Percentiles rank a stretch among this genome's conserved stretches.
phyloP scores from a whole-genome alignment of 1,284 basidiomycete genomes.

The Ustilago curta region DNA sequence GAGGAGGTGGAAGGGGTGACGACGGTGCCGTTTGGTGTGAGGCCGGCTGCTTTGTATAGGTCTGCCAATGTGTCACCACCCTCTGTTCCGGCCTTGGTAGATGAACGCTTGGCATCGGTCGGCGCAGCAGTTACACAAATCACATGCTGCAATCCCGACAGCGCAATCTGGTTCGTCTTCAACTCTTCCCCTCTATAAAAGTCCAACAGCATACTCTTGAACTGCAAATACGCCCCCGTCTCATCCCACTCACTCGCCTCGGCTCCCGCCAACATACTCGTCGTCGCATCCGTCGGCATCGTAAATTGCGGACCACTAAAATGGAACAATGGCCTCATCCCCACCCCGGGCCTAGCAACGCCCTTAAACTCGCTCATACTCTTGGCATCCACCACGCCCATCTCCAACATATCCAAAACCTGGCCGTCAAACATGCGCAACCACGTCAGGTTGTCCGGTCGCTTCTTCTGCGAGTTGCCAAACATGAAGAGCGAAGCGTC shows the following conservation, averaged over 20 bases:
- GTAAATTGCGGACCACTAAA: slow-evolving; percentile 78
- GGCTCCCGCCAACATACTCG: slow-evolving; percentile 35
- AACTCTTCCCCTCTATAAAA: slow-evolving; percentile 83
- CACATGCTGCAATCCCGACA: slow-evolving; percentile 87
- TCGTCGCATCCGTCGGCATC: slow-evolving; percentile 66
- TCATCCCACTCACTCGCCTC: slow-evolving; percentile 50
- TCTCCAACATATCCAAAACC: slow-evolving; percentile 93
- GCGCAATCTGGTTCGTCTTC: slow-evolving; percentile 81
- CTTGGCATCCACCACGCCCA: slow-evolving; percentile 84
- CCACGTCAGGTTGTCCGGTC: slow-evolving; percentile 88
- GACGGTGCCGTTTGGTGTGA: slow-evolving; percentile 69
- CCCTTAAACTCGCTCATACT: slow-evolving; percentile 88
- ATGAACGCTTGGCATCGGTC: background rate
- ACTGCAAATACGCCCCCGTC: slow-evolving; percentile 67
- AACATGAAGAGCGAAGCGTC: slow-evolving; percentile 92
- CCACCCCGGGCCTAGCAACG: slow-evolving; percentile 87
- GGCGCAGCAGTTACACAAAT: slow-evolving; percentile 73
- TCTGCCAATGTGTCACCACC: slow-evolving; percentile 46
- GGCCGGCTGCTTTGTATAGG: slow-evolving; percentile 59
- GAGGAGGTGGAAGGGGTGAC: slow-evolving; percentile 65
- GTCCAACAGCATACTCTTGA: slow-evolving; percentile 90
- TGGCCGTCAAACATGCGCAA: slow-evolving; percentile 87
- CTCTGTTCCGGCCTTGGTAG: background rate
- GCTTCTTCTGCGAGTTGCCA: slow-evolving; percentile 93
- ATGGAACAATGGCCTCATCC: slow-evolving; percentile 92